These are phyloP conservation scores for Cryphonectria japonica DNA, from an alignment of 2,329 filamentous ascomycete species.

Conservation along the genomic window DNA sequence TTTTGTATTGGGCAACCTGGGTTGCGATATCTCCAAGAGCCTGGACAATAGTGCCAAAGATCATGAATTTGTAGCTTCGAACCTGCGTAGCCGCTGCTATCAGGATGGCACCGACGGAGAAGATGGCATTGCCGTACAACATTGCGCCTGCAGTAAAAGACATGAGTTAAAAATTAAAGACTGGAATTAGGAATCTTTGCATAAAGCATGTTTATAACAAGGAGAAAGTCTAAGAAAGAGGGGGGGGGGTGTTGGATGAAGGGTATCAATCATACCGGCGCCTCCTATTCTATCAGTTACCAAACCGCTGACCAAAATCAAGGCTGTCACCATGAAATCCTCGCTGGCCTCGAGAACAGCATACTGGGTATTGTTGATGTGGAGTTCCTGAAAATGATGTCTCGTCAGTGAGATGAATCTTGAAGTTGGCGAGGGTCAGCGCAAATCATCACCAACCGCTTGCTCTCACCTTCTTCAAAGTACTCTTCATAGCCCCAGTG, in stretches of 20 bases:
- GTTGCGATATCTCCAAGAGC: conserved; percentile 66
- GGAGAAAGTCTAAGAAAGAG: too few relatives aligned
- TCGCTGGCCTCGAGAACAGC: conserved; percentile 63
- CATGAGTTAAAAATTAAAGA: not conserved
- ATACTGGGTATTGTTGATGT: conserved; percentile 64
- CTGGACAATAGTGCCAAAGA: conserved; percentile 57
- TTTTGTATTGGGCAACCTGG: conserved; percentile 66
- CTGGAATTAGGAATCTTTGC: not conserved
- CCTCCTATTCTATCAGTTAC: conserved; percentile 63
- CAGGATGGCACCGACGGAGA: conserved; percentile 60
- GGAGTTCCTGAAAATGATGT: conserved; percentile 45
- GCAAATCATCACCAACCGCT: not conserved
- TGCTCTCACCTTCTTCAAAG: conserved; percentile 55
- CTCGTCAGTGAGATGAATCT: not conserved
- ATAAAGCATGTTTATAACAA: too few relatives aligned
- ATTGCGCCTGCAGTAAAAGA: conserved; percentile 47
- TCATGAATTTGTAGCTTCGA: conserved; percentile 63
- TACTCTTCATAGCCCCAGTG: conserved; percentile 64
- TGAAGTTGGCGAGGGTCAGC: not conserved
- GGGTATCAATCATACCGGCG: conserved; percentile 44
- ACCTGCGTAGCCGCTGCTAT: conserved; percentile 60
- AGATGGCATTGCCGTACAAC: conserved; percentile 64
- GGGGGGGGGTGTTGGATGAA: too few relatives aligned
- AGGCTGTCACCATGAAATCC: conserved; percentile 62
- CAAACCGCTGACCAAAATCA: conserved; percentile 59